These are phyloP conservation scores for Mytilinidion resinicola DNA, from an alignment of 495 filamentous ascomycete species.

Conservation along the genomic window DNA sequence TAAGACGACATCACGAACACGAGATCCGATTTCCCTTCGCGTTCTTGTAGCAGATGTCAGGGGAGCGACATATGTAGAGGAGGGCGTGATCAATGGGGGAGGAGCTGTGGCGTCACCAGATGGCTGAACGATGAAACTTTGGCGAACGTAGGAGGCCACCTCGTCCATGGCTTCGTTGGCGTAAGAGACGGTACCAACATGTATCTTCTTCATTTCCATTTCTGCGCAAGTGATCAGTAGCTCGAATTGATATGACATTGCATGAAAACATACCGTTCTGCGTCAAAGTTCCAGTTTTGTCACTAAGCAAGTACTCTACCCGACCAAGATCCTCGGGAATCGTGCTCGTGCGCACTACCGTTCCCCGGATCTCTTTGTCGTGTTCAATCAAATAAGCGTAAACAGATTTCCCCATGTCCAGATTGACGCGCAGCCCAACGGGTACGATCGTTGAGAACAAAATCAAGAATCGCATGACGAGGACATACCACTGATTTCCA, in stretches of 20 bases:
- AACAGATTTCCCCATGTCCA: conserved; percentile 94
- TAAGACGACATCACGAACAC: conserved; percentile 83
- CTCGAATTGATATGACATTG: not conserved
- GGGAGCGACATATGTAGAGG: conserved; percentile 50
- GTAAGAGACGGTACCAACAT: conserved; percentile 96
- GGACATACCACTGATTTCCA: conserved; percentile 72
- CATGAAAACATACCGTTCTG: conserved; percentile 59
- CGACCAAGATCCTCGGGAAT: conserved; percentile 95
- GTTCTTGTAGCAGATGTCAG: conserved; percentile 62
- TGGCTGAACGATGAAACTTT: conserved; percentile 59
- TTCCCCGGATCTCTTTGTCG: conserved; percentile 81
- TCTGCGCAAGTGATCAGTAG: conserved; percentile 42
- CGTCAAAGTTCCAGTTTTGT: conserved; percentile 96
- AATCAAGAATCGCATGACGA: conserved; percentile 92
- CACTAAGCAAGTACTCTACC: conserved; percentile 92
- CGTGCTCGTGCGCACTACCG: conserved; percentile 91
- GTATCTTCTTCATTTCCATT: conserved; percentile 98
- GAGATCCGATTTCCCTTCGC: conserved; percentile 83
- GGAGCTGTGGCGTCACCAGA: conserved; percentile 32
- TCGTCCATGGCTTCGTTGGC: conserved; percentile 99
- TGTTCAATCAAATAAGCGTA: conserved; percentile 94
- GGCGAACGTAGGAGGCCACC: conserved; percentile 75
- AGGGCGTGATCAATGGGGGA: conserved; percentile 61
- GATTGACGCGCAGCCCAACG: conserved; percentile 90
- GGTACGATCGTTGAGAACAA: conserved; percentile 99